Evolutionary conservation across 805 yeast genomes (phyloP), one percentile per base, ranked within the genome.

Genomic region (Wickerhamiella parazyma): DNA sequence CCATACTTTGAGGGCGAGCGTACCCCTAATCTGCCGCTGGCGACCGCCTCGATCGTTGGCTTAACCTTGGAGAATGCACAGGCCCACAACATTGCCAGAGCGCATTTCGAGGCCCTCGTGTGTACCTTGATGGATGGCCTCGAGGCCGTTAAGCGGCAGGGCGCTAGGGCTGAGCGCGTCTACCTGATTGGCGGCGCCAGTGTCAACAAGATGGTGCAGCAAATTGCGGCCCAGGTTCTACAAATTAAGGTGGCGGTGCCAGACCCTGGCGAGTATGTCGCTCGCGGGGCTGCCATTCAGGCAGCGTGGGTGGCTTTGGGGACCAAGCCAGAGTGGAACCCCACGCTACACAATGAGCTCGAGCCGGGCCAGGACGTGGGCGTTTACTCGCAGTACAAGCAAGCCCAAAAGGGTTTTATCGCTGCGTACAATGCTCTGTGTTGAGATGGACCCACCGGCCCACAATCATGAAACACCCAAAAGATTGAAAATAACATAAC

Each of bases 1-100:
- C 56, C 56, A 2, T 53, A 52, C 40, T 53, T 51, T 41, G 53
- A 53, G 33, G 56, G 56, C 9, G 56, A 53, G 45, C 54, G 56
- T n/a, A 53, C 56, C 22, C 56, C 56, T 24, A 53, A 53, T 38
- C 42, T 52, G 36, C 56, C 56, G 3, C 29, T 34, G 6, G 55
- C 56, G 12, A 42, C 28, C 12, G 55, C 55, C 1, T 46, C 52
- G 11, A 38, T 53, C 18, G 49, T 50, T 39, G 49, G 49, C 33
- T 37, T 53, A 48, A 51, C 55, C 4, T 41, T 53, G 19, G 45
- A 42, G 11, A 52, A 51, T 22, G 29, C 46, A 1, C 36, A 43
- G 7, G 47, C 48, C 2, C 45, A 29, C 20, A 52, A 51, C 33
- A 31, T 52, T 5, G 56, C 56, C 4, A 47, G 56, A 11, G 54